Percentiles rank a stretch among this genome's conserved stretches.
Evolutionary conservation across 108 stramenopile genomes (phyloP).

Genomic region (Aurantiochytrium sp.): DNA sequence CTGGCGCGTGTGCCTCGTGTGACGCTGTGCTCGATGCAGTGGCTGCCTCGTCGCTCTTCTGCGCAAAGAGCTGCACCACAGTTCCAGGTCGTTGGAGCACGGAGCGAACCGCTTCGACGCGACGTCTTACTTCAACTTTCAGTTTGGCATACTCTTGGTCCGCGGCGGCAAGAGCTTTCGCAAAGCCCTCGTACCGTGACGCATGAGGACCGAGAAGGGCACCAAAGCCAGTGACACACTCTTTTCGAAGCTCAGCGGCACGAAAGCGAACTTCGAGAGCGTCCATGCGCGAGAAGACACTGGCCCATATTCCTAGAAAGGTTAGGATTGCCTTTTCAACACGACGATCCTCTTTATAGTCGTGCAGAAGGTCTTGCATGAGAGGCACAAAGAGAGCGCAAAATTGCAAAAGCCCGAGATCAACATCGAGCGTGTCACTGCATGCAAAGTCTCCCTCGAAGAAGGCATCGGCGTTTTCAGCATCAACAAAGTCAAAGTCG

Average conservation of each 20-base stretch:
- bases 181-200: not conserved
- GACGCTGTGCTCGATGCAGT: too few relatives aligned
- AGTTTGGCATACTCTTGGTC: not conserved
- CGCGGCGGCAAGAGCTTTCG: not conserved
- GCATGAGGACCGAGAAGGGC: not conserved
- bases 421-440: not conserved
- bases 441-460: not conserved
- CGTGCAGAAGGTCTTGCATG: not conserved
- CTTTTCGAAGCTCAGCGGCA: not conserved
- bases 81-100: not conserved
- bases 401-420: not conserved
- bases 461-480: not conserved
- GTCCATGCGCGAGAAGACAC: not conserved
- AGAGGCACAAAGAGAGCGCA: not conserved
- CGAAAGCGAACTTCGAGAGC: not conserved
- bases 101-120: not conserved
- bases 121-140: not conserved
- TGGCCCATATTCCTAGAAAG: not conserved
- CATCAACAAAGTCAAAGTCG: not conserved
- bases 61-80: not conserved
- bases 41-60: not conserved
- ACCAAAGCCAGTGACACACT: not conserved
- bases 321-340: not conserved
- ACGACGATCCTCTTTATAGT: not conserved
- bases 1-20: not conserved